Base-by-base conservation (phyloP, 179 eudicot genomes). In the Gypsophila paniculata region DNA sequence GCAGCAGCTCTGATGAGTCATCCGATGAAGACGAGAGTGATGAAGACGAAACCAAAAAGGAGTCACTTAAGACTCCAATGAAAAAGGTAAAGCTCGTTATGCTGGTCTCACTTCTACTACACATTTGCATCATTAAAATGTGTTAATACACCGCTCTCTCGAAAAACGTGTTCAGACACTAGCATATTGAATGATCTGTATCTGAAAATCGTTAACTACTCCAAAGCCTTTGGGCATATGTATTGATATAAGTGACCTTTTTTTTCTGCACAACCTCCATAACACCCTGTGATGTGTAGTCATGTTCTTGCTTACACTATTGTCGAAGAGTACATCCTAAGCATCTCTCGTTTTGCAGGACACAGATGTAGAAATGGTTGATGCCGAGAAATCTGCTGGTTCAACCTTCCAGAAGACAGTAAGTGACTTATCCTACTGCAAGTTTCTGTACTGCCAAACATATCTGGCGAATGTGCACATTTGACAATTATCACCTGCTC, bases 281-380 rank as follows among this genome's bases (percentile, higher is more conserved):
- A n/a, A n/a, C n/a, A 29, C 34, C 34, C 4, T 29, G 1, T 29
- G 34, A 29, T 29, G 4, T 6, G 6, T 42, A 59, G 22, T 11
- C 7, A 0, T 60, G 36, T n/a, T 25, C 17, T 55, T 55, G 22
- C 23, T 62, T 62, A 36, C 5, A 4, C 12, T 8, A 8, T 36
- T 8, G 11, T 36, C 6, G 71, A 36, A 13, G 23, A 53, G 2
- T 0, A 32, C 7, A 1, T 70, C 13, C 44, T 4, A 42, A 19
- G 0, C 12, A 8, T 18, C 48, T 8, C 36, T 49, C 9, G 44
- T 15, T 58, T 17, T 38, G 68, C 88, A 94, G 97, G 87, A 63
- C 8, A 69, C 77, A 2, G 95, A 92, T 81, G 91, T 84, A 5
- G 81, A 90, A 72, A 95, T 95, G 98, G 89, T 78, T 36, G 99